phyloP scores from a whole-genome alignment of 2,329 filamentous ascomycete species.

The Dothideomycetidae sp. region DNA sequence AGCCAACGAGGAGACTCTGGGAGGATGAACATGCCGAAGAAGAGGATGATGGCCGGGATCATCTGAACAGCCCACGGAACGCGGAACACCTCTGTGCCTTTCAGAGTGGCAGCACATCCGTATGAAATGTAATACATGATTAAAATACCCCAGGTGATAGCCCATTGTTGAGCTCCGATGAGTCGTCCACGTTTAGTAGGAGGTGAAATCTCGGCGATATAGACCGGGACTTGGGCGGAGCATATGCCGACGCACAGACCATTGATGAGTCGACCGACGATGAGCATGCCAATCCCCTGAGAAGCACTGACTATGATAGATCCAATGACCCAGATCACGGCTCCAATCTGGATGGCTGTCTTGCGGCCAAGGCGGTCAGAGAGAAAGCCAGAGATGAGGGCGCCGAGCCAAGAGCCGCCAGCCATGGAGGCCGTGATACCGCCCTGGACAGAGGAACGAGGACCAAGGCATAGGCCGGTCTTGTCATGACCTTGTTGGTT shows the following conservation, averaged over 20 bases:
- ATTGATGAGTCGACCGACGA: conserved; percentile 55
- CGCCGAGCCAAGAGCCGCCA: conserved; percentile 53
- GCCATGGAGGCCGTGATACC: conserved; percentile 59
- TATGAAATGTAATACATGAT: conserved; percentile 53
- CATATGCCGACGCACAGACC: conserved; percentile 62
- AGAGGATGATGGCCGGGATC: conserved; percentile 30
- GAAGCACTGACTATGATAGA: conserved; percentile 48
- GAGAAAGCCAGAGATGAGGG: conserved; percentile 44
- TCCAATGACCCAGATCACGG: conserved; percentile 34
- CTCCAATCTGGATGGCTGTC: conserved; percentile 38
- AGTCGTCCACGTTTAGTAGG: conserved; percentile 46
- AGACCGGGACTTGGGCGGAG: conserved; percentile 54
- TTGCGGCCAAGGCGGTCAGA: conserved; percentile 44
- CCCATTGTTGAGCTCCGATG: conserved; percentile 59
- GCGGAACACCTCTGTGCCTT: conserved; percentile 43
- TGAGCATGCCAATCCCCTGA: conserved; percentile 55
- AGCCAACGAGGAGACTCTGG: conserved; percentile 34
- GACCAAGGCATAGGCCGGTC: conserved; percentile 36
- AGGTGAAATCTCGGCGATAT: conserved; percentile 51
- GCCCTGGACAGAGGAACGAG: conserved; percentile 43
- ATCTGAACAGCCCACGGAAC: conserved; percentile 45
- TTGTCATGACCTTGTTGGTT: conserved; percentile 36
- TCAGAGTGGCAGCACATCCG: conserved; percentile 45
- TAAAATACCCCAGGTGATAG: conserved; percentile 51
- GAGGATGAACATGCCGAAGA: conserved; percentile 32